Evolutionary conservation across 257 asterid species (phyloP).

Genomic region (Nicotiana otophora): DNA sequence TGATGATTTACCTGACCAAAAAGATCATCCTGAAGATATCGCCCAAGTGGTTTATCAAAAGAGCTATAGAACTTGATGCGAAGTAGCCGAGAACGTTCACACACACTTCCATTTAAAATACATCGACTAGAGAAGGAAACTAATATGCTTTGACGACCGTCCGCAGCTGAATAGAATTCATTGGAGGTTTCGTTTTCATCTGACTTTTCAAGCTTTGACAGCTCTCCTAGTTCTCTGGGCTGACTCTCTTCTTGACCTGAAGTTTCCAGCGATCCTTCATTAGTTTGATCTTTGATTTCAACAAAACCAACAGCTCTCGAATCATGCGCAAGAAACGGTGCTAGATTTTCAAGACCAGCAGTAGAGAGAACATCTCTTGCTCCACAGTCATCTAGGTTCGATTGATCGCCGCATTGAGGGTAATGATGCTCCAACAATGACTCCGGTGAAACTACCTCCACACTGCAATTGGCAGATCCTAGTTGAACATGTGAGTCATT

Average conservation of each 20-base stretch:
- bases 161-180: constrained; percentile 49
- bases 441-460: constrained; percentile 47
- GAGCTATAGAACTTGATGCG: constrained; percentile 76
- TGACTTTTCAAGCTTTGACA: constrained; percentile 25
- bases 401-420: constrained; percentile 25
- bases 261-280: constrained; percentile 10
- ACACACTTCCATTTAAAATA: constrained; percentile 57
- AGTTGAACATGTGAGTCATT: constrained; percentile 19
- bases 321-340: constrained; percentile 17
- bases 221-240: constrained; percentile 33
- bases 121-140: constrained; percentile 89
- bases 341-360: constrained; percentile 33
- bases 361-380: constrained; percentile 31
- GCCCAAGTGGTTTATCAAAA: constrained; percentile 93
- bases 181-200: constrained; percentile 34
- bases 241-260: constrained; percentile 32
- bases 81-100: constrained; percentile 74
- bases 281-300: constrained; percentile 9
- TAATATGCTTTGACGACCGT: constrained; percentile 64
- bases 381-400: constrained; percentile 31
- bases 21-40: constrained; percentile 74
- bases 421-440: constrained; percentile 39
- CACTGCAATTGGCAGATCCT: constrained; percentile 33
- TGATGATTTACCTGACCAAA: constrained; percentile 65
- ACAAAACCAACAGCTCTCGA: constrained; percentile 12